These are phyloP conservation scores for Cladosporium velox DNA, from an alignment of 2,329 filamentous ascomycete species.

Conservation along the genomic window DNA sequence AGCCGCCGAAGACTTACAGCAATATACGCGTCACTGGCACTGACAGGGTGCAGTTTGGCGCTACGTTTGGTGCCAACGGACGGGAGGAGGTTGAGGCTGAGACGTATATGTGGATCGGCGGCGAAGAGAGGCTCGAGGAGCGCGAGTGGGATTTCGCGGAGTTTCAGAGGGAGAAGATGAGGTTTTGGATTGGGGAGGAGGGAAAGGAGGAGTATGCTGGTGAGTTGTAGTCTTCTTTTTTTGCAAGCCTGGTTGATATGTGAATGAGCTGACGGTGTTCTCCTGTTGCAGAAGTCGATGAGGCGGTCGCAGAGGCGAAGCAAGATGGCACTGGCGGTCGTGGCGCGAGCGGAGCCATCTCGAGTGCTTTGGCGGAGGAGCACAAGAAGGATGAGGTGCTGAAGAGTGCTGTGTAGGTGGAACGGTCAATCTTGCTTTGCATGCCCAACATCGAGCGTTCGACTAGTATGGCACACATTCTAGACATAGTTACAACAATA, in stretches of 20 bases:
- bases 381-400: conserved; percentile 31
- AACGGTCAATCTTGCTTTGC: background rate
- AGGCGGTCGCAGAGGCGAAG: conserved; percentile 40
- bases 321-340: conserved; percentile 50
- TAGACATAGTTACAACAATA: background rate
- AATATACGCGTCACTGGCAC: background rate
- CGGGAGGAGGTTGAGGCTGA: conserved; percentile 47
- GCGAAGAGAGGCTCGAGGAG: conserved; percentile 59
- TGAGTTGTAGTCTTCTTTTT: conserved; percentile 31
- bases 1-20: background rate
- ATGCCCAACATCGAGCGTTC: background rate
- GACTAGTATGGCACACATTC: background rate
- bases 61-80: conserved; percentile 26
- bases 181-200: conserved; percentile 56
- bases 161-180: conserved; percentile 75
- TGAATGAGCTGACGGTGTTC: conserved; percentile 16
- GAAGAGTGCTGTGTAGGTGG: conserved; percentile 38
- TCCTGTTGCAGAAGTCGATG: conserved; percentile 45
- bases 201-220: conserved; percentile 50
- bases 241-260: background rate
- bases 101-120: conserved; percentile 56
- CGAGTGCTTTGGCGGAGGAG: conserved; percentile 39
- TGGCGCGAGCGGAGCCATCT: conserved; percentile 45
- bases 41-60: background rate
- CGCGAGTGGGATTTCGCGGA: conserved; percentile 86